A percentile compares a stretch with the other conserved stretches of the same genome.
These are phyloP conservation scores for Microbotryum scabiosae DNA, from an alignment of 1,284 basidiomycete genomes.

Conservation along the genomic window DNA sequence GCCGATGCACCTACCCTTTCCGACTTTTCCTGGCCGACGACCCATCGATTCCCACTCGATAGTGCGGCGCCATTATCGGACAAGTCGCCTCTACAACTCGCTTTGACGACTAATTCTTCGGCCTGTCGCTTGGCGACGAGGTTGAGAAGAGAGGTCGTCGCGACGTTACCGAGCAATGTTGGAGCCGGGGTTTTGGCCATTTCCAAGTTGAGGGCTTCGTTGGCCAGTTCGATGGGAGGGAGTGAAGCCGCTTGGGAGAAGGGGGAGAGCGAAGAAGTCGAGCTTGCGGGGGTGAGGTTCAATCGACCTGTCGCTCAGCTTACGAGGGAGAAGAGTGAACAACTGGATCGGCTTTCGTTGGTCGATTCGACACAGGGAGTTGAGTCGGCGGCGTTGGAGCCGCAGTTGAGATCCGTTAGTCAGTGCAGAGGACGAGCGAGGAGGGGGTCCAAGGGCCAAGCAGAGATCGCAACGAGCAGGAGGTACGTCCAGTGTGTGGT, in stretches of 20 bases:
- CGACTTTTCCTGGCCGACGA: constrained; percentile 81
- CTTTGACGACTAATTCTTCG: constrained; percentile 82
- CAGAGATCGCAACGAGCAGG: neutral
- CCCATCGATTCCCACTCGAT: constrained; percentile 59
- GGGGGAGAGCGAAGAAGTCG: constrained; percentile 42
- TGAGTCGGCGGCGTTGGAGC: neutral
- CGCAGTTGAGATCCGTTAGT: neutral
- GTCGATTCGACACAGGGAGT: neutral
- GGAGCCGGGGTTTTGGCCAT: constrained; percentile 57
- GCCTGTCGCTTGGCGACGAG: constrained; percentile 80
- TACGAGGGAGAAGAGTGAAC: constrained; percentile 19
- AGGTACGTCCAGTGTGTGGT: neutral
- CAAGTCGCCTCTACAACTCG: constrained; percentile 62
- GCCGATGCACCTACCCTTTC: constrained; percentile 78
- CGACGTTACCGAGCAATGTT: constrained; percentile 61
- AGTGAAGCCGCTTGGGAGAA: constrained; percentile 47
- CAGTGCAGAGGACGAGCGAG: constrained; percentile 1
- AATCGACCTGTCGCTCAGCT: constrained; percentile 71
- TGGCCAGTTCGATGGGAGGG: constrained; percentile 46
- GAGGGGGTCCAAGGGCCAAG: neutral
- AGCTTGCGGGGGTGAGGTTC: constrained; percentile 52
- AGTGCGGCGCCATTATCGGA: constrained; percentile 12
- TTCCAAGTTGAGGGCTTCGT: constrained; percentile 46
- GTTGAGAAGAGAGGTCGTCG: constrained; percentile 72
- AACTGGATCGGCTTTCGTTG: constrained; percentile 11